Base-by-base conservation (phyloP, 139 green algal genomes). In the Haematococcus lacustris region DNA sequence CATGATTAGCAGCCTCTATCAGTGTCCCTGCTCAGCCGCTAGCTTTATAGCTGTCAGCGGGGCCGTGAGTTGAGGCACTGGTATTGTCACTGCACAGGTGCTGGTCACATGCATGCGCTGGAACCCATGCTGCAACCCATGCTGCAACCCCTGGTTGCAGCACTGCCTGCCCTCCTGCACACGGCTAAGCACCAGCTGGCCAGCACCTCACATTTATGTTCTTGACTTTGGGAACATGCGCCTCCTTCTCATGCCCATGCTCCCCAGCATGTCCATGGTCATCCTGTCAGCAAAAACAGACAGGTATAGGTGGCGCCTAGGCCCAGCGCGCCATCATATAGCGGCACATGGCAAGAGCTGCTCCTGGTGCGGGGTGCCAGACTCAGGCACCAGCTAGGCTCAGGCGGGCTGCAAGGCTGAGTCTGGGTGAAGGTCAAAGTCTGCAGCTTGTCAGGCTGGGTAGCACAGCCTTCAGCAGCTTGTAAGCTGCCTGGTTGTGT, bases 171-270 rank as follows among this genome's bases (percentile, higher is more conserved):
- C n/a, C n/a, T n/a, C n/a, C n/a, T n/a, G n/a, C n/a, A n/a, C n/a
- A n/a, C n/a, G n/a, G n/a, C n/a, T n/a, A n/a, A n/a, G n/a, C n/a
- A n/a, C n/a, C n/a, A n/a, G n/a, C n/a, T n/a, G n/a, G 50, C 23
- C 41, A 47, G 37, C 39, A 38, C 66, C 76, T 6, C 38, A 87
- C 84, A 74, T 90, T 83, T 39, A 98, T 91, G 81, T 98, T 98
- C 75, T 98, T 97, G 32, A 97, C 92, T 76, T 97, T 97, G 47
- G 73, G 93, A 79, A 97, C 91, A 74, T 96, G 91, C 77, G 98
- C 94, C 79, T 98, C 90, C 76, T 97, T 92, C 59, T 93, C 86
- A 47, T 80, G 74, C 43, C 75, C 81, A 59, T 87, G 78, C 51
- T 89, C 84, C 25, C 59, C 76, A 17, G 39, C 66, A 61, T 87